Base-by-base conservation (phyloP, 441 rosid species). In the Melastoma candidum region DNA sequence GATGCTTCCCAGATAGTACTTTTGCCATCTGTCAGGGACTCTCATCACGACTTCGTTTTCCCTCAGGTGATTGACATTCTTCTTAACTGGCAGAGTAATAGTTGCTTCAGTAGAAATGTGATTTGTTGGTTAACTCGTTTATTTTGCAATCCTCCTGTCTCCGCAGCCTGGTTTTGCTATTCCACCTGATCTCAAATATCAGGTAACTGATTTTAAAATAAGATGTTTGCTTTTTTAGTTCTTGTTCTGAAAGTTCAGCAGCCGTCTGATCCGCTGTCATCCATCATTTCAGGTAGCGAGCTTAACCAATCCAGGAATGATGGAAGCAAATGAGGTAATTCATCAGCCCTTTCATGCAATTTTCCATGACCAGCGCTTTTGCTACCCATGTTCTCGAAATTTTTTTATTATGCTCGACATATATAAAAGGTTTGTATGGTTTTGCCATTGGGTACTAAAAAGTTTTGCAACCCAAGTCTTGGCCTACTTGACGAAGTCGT, bases 31-130 rank as follows among this genome's bases (percentile, higher is more conserved):
- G 70, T 67, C 39, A 79, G 96, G 26, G 99, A 94, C 69, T 96
- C 97, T 61, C 76, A 82, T 77, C 97, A 94, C 70, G 95, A 87
- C 70, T 80, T 77, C 58, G 82, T 94, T 73, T 90, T 85, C 78
- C 99, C 97, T 58, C 99, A 93, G 99, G 96, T 93, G 59, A 68
- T 61, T 26, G 51, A 67, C 32, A 0, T 52, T 22, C 24, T 50
- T 12, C 26, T 50, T 32, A 32, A 32, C 41, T 8, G 41, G 8
- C 7, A 8, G 41, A 32, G 1, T 8, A 8, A 32, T 8, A 32
- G 41, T 32, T 32, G 41, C 41, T 47, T 39, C 46, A 48, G 44
- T 36, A 29, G 43, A 26, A 46, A 25, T 46, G 54, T 11, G 12
- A 44, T 36, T 36, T 39, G 13, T 10, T 2, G 1, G 29, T 13